A percentile compares a stretch with the other conserved stretches of the same genome.
Conservation (phyloP, 345 rosid species). For the Hibiscus tridactylites region DNA sequence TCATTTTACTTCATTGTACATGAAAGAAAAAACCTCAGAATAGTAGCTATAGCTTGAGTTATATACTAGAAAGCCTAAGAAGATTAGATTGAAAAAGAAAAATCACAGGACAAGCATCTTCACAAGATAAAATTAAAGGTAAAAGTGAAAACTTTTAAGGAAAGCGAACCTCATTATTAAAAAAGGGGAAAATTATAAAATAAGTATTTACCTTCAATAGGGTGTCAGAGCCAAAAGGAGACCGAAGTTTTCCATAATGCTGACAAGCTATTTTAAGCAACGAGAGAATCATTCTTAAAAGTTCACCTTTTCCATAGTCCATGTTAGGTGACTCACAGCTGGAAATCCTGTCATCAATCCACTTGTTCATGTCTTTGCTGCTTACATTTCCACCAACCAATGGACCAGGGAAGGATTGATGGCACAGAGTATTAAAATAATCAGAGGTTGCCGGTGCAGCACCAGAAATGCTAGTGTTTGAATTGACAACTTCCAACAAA, state of each 20-base stretch:
- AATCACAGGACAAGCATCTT: background rate
- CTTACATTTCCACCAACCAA: constrained; percentile 91
- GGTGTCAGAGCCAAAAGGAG: constrained; percentile 76
- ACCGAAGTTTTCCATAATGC: constrained; percentile 93
- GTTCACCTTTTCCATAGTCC: constrained; percentile 52
- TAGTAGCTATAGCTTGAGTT: background rate
- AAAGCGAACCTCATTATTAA: background rate
- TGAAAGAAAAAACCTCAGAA: background rate
- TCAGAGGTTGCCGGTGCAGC: constrained; percentile 33
- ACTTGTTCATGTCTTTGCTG: constrained; percentile 80
- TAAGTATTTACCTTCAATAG: constrained; percentile 43
- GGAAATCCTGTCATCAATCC: constrained; percentile 84
- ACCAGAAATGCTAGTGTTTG: constrained; percentile 29
- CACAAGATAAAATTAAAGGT: background rate
- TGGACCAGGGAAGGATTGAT: constrained; percentile 85
- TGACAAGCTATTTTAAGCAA: constrained; percentile 85
- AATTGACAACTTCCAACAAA: constrained; percentile 61
- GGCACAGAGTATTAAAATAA: constrained; percentile 66
- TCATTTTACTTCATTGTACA: background rate
- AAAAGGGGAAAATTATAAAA: background rate
- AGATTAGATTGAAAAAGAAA: background rate
- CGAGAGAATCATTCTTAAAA: constrained; percentile 66
- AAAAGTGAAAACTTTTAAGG: background rate
- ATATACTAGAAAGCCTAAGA: background rate
- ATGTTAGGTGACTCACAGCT: constrained; percentile 48